phyloP scores from a whole-genome alignment of 495 filamentous ascomycete species.

The Neurospora cerealis region DNA sequence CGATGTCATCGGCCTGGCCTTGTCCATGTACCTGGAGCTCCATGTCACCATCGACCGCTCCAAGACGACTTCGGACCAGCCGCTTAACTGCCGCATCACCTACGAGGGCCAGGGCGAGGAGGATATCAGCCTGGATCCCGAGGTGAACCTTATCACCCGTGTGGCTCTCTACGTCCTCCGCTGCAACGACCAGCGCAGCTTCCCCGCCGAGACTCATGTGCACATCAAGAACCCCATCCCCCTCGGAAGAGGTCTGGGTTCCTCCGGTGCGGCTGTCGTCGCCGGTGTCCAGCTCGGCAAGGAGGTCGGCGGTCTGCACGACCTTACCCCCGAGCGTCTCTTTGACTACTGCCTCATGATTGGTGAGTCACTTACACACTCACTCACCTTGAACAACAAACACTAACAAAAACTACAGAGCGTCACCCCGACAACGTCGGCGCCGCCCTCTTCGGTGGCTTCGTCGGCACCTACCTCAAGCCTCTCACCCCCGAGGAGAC shows the following conservation, averaged over 20 bases:
- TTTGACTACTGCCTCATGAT: constrained; percentile 96
- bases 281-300: constrained; percentile 88
- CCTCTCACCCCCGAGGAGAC: constrained; percentile 79
- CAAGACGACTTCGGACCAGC: constrained; percentile 39
- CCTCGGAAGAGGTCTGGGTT: constrained; percentile 79
- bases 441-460: constrained; percentile 90
- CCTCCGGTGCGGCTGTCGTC: constrained; percentile 88
- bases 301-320: constrained; percentile 68
- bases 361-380: constrained; percentile 29
- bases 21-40: constrained; percentile 84
- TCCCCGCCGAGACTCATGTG: constrained; percentile 77
- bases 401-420: constrained; percentile 40
- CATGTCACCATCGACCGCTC: constrained; percentile 57
- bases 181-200: constrained; percentile 73
- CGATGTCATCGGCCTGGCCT: constrained; percentile 89
- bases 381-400: background rate
- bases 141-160: constrained; percentile 82
- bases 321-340: constrained; percentile 69
- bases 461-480: constrained; percentile 90
- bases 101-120: constrained; percentile 78
- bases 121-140: constrained; percentile 65
- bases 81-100: constrained; percentile 78
- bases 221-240: constrained; percentile 93
- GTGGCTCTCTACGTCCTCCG: constrained; percentile 86
- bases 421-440: constrained; percentile 96